Conservation (phyloP, 306 rosid species). For the Oxytropis ochrocephala region DNA sequence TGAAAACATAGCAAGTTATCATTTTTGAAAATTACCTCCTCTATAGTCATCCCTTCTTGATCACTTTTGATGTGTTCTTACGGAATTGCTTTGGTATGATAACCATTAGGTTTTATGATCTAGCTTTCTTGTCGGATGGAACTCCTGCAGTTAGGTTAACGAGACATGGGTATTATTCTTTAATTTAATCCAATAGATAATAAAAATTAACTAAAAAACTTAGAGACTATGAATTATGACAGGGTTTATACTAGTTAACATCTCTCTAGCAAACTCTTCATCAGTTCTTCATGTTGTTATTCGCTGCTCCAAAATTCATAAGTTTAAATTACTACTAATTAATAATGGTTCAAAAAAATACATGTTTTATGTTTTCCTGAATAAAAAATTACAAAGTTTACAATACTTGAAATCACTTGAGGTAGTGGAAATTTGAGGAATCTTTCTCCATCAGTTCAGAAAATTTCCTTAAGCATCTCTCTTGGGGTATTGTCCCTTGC, state of each 20-base stretch:
- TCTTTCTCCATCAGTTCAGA: slow-evolving; percentile 64
- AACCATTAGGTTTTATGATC: slow-evolving; percentile 52
- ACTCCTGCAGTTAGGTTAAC: slow-evolving; percentile 60
- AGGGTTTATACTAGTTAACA: slow-evolving; percentile 82
- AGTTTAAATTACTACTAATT: background rate
- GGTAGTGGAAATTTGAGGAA: slow-evolving; percentile 62
- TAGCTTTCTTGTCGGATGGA: slow-evolving; percentile 75
- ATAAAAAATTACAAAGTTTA: slow-evolving; percentile 13
- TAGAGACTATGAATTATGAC: slow-evolving; percentile 46
- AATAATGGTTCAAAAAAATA: background rate
- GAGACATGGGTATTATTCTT: too few relatives aligned
- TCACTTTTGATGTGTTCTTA: slow-evolving; percentile 38
- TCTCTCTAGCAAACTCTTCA: slow-evolving; percentile 85
- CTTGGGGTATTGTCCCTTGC: slow-evolving; percentile 44
- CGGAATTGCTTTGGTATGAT: slow-evolving; percentile 53
- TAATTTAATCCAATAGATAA: background rate
- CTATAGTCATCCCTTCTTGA: slow-evolving; percentile 47
- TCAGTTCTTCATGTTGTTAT: slow-evolving; percentile 72
- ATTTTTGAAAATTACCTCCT: slow-evolving; percentile 45
- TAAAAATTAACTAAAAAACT: slow-evolving; percentile 19
- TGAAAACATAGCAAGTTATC: background rate
- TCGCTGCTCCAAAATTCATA: slow-evolving; percentile 40
- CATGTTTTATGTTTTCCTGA: background rate
- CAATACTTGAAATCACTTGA: slow-evolving; percentile 64
- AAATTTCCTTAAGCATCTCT: slow-evolving; percentile 61